Conservation (phyloP, 1,284 basidiomycete species). For the Tilletia horrida region DNA sequence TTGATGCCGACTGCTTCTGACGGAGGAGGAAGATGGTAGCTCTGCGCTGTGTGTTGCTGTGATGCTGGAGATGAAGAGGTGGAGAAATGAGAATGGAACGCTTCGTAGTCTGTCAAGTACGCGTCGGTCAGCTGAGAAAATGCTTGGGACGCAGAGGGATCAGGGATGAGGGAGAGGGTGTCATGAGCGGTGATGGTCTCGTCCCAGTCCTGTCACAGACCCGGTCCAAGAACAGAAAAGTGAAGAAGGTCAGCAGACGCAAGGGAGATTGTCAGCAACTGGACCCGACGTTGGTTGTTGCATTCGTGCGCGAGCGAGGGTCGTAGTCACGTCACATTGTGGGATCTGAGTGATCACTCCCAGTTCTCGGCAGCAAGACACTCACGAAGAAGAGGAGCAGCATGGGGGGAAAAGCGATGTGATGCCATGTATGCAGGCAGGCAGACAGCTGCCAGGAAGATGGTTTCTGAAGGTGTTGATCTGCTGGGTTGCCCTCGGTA, state of each 20-base stretch:
- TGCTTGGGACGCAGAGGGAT: constrained; percentile 25
- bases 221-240: background rate
- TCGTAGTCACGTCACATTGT: too few species aligned
- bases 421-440: background rate
- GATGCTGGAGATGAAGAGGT: constrained; percentile 5
- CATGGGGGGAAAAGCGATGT: background rate
- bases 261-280: background rate
- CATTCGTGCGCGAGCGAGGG: too few species aligned
- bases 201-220: constrained; percentile 44
- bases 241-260: background rate
- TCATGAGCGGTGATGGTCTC: constrained; percentile 49
- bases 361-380: too few species aligned
- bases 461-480: too few species aligned
- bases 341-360: too few species aligned
- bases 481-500: too few species aligned
- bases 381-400: constrained; percentile 10
- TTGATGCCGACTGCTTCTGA: background rate
- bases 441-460: too few species aligned
- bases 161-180: constrained; percentile 45
- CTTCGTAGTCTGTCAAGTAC: constrained; percentile 35
- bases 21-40: background rate
- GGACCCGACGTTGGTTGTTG: background rate
- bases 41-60: background rate
- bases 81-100: background rate
- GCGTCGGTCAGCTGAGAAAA: constrained; percentile 37